phyloP scores from a whole-genome alignment of 257 asterid genomes.

The Solanum stenotomum region DNA sequence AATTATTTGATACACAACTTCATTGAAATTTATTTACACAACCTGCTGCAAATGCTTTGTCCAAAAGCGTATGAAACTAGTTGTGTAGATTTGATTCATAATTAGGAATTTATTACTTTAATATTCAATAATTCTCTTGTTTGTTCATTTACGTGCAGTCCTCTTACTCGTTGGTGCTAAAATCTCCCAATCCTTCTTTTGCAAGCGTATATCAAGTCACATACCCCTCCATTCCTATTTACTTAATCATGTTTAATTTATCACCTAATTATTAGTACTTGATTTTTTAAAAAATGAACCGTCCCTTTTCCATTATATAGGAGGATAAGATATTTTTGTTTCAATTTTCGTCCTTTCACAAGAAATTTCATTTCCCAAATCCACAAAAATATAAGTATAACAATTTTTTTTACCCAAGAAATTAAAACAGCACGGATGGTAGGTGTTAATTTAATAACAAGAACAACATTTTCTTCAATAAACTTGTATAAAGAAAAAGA shows the following conservation, averaged over 20 bases:
- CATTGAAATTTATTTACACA: not conserved
- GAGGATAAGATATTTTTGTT: not conserved
- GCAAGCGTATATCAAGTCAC: not conserved
- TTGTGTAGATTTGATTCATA: not conserved
- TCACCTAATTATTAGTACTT: not conserved
- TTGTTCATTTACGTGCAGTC: not conserved
- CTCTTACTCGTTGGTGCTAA: not conserved
- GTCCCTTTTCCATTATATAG: too few species aligned
- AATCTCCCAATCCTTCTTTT: not conserved
- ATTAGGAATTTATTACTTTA: not conserved
- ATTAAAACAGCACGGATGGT: not conserved
- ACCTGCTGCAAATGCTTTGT: not conserved
- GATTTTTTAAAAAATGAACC: too few species aligned
- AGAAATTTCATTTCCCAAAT: not conserved
- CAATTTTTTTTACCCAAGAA: not conserved
- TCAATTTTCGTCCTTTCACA: not conserved
- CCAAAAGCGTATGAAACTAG: not conserved
- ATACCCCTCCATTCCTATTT: not conserved
- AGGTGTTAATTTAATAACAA: not conserved
- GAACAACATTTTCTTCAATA: not conserved
- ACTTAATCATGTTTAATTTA: too few species aligned
- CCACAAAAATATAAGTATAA: not conserved
- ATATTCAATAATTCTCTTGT: not conserved
- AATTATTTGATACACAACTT: too few species aligned
- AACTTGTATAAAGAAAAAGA: not conserved